Conservation (phyloP, 78 protist genomes). For the Blattamonas nauphoetae region DNA sequence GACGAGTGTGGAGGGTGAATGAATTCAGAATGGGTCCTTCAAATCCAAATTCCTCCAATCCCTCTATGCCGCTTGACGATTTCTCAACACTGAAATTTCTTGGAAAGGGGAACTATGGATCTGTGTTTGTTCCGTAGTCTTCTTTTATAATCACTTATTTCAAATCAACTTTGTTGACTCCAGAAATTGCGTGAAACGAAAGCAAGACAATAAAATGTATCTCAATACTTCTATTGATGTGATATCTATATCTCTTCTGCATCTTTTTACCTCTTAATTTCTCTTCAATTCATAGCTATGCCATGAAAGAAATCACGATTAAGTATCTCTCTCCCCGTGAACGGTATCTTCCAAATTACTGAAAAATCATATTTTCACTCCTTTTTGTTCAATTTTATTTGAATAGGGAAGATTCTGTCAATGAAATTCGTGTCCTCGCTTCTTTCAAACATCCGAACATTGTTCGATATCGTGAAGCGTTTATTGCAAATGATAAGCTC, state of each 20-base stretch:
- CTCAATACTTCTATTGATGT: neutral
- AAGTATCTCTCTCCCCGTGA: conserved; percentile 11
- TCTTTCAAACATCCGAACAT: conserved; percentile 33
- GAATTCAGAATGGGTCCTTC: too few relatives aligned
- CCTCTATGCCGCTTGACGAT: too few relatives aligned
- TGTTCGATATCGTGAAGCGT: conserved; percentile 34
- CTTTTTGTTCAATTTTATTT: neutral
- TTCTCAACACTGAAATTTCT: conserved; percentile 5
- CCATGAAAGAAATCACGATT: conserved; percentile 50
- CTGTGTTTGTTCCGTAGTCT: too few relatives aligned
- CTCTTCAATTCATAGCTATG: conserved; percentile 20
- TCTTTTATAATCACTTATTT: neutral
- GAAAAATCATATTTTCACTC: too few relatives aligned
- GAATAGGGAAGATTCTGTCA: conserved; percentile 27
- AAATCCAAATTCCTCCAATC: too few relatives aligned
- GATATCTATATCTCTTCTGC: neutral
- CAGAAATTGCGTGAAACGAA: conserved; percentile 9
- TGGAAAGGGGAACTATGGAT: conserved; percentile 40
- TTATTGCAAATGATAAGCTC: conserved; percentile 21
- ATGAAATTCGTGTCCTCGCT: conserved; percentile 44
- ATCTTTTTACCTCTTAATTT: neutral
- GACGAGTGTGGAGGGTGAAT: too few relatives aligned
- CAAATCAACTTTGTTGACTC: neutral
- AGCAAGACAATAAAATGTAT: neutral
- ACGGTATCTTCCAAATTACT: neutral